Evolutionary conservation across 2,329 filamentous ascomycete species (phyloP).

Genomic region (Colletotrichum melonis): DNA sequence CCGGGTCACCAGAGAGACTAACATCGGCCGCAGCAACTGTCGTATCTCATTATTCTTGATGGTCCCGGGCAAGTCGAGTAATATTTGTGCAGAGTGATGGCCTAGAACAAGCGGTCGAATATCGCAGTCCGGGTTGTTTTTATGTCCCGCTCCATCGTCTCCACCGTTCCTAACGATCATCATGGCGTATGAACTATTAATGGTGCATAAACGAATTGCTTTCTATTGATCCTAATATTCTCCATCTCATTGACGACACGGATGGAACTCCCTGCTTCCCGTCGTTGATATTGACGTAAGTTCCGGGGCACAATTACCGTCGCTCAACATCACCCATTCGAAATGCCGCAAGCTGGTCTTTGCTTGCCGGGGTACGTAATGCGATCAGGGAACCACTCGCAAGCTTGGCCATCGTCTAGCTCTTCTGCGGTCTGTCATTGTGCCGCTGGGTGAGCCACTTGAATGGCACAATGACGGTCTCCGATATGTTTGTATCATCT

Average conservation of each 20-base stretch:
- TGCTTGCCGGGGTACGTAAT: neutral
- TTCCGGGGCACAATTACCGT: neutral
- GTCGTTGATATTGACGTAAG: neutral
- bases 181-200: neutral
- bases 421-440: neutral
- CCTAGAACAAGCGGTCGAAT: neutral
- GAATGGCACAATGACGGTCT: neutral
- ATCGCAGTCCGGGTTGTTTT: neutral
- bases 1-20: neutral
- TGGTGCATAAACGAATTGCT: neutral
- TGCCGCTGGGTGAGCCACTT: neutral
- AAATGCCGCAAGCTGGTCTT: neutral
- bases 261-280: neutral
- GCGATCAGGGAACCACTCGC: neutral
- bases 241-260: neutral
- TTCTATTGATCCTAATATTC: neutral
- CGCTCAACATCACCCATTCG: neutral
- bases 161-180: slow-evolving; percentile 14
- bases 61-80: neutral
- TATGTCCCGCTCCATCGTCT: neutral
- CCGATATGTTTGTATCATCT: neutral
- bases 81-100: neutral
- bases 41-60: neutral
- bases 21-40: neutral
- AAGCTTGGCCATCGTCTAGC: neutral